Evolutionary conservation across 768 basidiomycete species (phyloP).

Genomic region (Lenzites betulinus): DNA sequence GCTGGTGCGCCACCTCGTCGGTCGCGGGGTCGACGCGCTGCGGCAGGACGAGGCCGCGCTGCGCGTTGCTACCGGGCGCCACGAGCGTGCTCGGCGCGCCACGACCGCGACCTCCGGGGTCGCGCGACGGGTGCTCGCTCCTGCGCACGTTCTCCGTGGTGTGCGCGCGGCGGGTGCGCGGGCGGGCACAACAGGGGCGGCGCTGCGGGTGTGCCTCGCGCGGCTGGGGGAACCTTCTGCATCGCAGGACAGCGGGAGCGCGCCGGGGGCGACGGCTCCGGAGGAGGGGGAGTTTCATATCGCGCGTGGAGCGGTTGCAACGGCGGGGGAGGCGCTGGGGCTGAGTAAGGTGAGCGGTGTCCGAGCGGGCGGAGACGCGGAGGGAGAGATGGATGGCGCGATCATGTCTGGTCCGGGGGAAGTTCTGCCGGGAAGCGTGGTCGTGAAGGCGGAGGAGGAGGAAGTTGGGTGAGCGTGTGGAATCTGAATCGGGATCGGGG

Average conservation of each 20-base stretch:
- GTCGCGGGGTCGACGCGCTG: conserved; percentile 35
- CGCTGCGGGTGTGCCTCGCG: conserved; percentile 33
- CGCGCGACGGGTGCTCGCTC: conserved; percentile 37
- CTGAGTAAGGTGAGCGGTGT: too few relatives aligned
- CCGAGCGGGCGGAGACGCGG: neutral
- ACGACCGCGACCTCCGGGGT: conserved; percentile 20
- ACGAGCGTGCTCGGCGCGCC: conserved; percentile 20
- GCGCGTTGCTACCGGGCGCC: conserved; percentile 14
- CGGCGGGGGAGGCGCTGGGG: neutral
- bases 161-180: conserved; percentile 22
- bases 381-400: conserved; percentile 4
- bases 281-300: conserved; percentile 10
- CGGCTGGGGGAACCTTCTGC: conserved; percentile 31
- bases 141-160: conserved; percentile 43
- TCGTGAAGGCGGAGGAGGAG: conserved; percentile 17
- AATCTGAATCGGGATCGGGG: neutral
- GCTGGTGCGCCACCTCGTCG: conserved; percentile 38
- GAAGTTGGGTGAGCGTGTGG: neutral
- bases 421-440: conserved; percentile 5
- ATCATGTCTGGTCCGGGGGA: conserved; percentile 3
- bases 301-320: neutral
- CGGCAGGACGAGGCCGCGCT: conserved; percentile 35
- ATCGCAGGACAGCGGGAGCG: neutral
- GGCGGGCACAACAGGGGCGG: conserved; percentile 18
- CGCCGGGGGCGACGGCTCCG: neutral